Percentiles rank a stretch among this genome's conserved stretches.
These are phyloP conservation scores for Plasmodium fragile DNA, from an alignment of 169 alveolate genomes.

Conservation along the genomic window DNA sequence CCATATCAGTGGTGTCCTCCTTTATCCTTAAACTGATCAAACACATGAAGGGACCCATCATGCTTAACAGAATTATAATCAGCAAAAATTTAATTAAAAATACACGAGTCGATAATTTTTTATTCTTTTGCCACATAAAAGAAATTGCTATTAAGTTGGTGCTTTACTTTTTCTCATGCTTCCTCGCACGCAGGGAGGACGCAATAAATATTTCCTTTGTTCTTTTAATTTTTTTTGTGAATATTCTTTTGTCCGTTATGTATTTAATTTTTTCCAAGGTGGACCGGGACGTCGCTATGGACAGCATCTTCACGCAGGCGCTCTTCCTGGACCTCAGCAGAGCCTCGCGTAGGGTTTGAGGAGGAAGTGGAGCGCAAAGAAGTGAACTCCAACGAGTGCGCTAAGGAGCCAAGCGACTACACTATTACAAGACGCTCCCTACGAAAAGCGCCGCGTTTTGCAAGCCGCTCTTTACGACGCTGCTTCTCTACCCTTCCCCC, in stretches of 20 bases:
- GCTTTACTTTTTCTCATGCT: constrained; percentile 12
- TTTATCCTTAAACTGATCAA: constrained; percentile 27
- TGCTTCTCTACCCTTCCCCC: neutral
- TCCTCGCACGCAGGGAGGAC: neutral
- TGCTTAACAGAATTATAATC: constrained; percentile 33
- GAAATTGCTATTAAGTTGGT: constrained; percentile 37
- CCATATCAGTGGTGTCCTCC: constrained; percentile 53
- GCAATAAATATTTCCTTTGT: constrained; percentile 22
- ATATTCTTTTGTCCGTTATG: neutral
- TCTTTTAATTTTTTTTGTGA: neutral
- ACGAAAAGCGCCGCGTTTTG: neutral
- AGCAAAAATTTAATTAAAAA: constrained; percentile 53
- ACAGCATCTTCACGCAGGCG: constrained; percentile 19
- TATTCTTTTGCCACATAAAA: constrained; percentile 43
- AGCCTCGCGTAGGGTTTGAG: neutral
- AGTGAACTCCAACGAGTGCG: neutral
- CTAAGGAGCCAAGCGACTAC: neutral
- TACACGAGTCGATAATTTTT: constrained; percentile 52
- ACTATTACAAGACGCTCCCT: neutral
- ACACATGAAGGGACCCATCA: constrained; percentile 53
- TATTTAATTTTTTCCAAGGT: constrained; percentile 40
- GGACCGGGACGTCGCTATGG: constrained; percentile 30
- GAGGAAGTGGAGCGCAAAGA: neutral
- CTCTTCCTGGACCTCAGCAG: neutral
- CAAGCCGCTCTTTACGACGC: neutral